Base-by-base conservation (phyloP, 2,329 filamentous ascomycete species). In the Metarhizium anisopliae region DNA sequence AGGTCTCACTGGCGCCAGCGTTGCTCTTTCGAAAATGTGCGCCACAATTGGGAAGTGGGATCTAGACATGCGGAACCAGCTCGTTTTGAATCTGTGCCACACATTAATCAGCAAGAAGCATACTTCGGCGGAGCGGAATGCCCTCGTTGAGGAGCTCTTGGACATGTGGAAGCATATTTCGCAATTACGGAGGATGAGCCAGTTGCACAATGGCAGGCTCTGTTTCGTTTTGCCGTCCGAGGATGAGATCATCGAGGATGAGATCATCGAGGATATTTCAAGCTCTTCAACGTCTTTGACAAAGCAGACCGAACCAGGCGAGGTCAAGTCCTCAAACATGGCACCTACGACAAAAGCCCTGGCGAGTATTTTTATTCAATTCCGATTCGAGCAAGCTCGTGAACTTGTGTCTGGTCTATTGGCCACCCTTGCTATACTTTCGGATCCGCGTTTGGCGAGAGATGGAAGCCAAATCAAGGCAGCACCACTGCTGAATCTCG, bases 151-250 rank as follows among this genome's bases (percentile, higher is more conserved):
- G 0, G 68, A 72, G 57, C 61, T 73, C 4, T 43, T 71, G 35
- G 62, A 63, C 13, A 56, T 73, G 53, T 74, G 72, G 72, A 66
- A 67, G 60, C 68, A 71, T 55, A 56, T 72, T 14, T 70, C 72
- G 1, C 67, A 69, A 52, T 59, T 73, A 43, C 65, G 61, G 47
- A 64, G 71, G 11, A 57, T 52, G 5, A 64, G 65, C n/a, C 66
- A 69, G 47, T 36, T 55, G 6, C n/a, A 35, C 18, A 14, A 30
- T 53, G 53, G 11, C 6, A 51, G 54, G 1, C 54, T 63, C 3
- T 60, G 57, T 5, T 72, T 72, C 50, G 64, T 65, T 51, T 55
- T 73, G 38, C 68, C 71, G 8, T 61, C 61, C 6, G 45, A 56
- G 13, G 56, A 62, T 3, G 68, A 72, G 42, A 59, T 70, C 10